Percentiles rank a stretch among this genome's conserved stretches.
phyloP scores from a whole-genome alignment of 345 rosid genomes.

The Citrus unshiu region DNA sequence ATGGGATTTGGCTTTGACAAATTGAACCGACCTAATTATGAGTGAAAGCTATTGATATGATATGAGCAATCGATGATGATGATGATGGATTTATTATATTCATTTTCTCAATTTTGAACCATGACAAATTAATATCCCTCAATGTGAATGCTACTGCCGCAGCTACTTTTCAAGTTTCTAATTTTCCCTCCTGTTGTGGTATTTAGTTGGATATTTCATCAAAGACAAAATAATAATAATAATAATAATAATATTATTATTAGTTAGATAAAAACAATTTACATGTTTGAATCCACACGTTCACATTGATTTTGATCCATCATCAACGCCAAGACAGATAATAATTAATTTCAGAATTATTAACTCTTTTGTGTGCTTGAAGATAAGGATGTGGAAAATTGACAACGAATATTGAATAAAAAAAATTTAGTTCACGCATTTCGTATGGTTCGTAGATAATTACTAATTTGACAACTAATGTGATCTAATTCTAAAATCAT shows the following conservation, averaged over 20 bases:
- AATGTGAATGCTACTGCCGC: background rate
- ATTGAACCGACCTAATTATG: conserved; percentile 12
- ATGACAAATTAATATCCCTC: background rate
- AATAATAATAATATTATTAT: rapidly evolving
- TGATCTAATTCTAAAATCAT: too few species aligned
- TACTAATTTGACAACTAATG: too few species aligned
- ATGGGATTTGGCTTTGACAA: conserved; percentile 7
- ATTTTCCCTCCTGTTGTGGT: too few species aligned
- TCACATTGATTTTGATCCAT: too few species aligned
- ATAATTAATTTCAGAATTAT: too few species aligned
- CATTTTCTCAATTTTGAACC: background rate
- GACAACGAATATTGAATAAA: background rate
- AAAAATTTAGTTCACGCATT: too few species aligned
- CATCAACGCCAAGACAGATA: too few species aligned
- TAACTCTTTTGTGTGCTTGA: background rate
- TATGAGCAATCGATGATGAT: background rate
- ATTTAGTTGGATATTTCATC: too few species aligned
- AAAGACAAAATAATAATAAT: too few species aligned
- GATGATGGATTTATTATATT: background rate
- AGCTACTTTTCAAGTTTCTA: background rate
- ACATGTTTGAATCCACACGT: too few species aligned
- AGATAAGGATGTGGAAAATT: background rate
- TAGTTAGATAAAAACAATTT: too few species aligned
- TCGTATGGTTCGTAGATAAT: too few species aligned
- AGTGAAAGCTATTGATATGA: conserved; percentile 6